phyloP scores from a whole-genome alignment of 306 rosid genomes.

The Corylus avellana region DNA sequence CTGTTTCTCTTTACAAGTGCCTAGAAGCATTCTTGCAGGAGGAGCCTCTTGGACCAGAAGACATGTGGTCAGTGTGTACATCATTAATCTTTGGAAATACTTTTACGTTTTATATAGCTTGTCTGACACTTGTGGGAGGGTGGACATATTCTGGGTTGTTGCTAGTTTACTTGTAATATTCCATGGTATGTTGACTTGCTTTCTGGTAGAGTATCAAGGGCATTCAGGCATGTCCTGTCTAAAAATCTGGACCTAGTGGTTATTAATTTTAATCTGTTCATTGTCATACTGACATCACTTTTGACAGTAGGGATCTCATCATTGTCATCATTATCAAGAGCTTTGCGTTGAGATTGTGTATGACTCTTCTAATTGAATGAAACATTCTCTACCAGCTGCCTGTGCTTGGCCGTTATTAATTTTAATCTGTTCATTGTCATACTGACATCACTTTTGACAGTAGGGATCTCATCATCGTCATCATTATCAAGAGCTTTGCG shows the following conservation, averaged over 20 bases:
- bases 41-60: slow-evolving; percentile 99
- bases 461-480: background rate
- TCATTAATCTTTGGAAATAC: slow-evolving; percentile 17
- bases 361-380: background rate
- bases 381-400: background rate
- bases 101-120: background rate
- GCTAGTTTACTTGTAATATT: background rate
- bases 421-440: background rate
- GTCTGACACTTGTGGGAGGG: background rate
- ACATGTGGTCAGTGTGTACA: slow-evolving; percentile 86
- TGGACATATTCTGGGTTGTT: background rate
- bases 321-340: background rate
- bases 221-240: background rate
- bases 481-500: background rate
- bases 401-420: background rate
- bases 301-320: background rate
- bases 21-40: slow-evolving; percentile 96
- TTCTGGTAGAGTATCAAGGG: background rate
- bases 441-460: background rate
- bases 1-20: slow-evolving; percentile 88
- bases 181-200: background rate
- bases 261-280: background rate
- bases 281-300: background rate
- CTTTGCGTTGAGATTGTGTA: background rate
- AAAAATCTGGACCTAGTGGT: background rate